Evolutionary conservation across 2,329 filamentous ascomycete species (phyloP).

Genomic region (Fusarium heterosporum): DNA sequence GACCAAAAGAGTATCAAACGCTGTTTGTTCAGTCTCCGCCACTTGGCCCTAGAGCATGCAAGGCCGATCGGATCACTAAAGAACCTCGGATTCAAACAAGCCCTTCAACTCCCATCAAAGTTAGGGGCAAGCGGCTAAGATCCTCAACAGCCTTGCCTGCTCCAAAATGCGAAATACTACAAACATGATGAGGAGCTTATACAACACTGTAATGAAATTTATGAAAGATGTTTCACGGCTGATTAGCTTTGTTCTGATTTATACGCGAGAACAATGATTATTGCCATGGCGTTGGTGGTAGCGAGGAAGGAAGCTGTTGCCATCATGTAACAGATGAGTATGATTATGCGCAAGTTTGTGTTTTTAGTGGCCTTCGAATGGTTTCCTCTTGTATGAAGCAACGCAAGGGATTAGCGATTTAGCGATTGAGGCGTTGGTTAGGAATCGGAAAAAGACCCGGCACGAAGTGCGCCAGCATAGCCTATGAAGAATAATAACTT

Average conservation of each 20-base stretch:
- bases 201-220: constrained; percentile 39
- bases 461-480: constrained; percentile 14
- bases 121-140: constrained; percentile 33
- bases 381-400: constrained; percentile 19
- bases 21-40: not conserved
- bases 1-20: not conserved
- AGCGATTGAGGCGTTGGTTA: constrained; percentile 40
- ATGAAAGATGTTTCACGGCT: constrained; percentile 39
- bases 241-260: constrained; percentile 16
- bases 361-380: constrained; percentile 9
- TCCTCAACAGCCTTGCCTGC: not conserved
- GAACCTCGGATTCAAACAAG: constrained; percentile 7
- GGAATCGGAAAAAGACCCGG: constrained; percentile 30
- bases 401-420: constrained; percentile 26
- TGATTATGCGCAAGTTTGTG: constrained; percentile 15
- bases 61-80: constrained; percentile 20
- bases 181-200: constrained; percentile 26
- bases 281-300: constrained; percentile 45
- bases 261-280: constrained; percentile 11
- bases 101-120: constrained; percentile 25
- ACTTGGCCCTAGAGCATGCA: constrained; percentile 11
- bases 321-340: constrained; percentile 11
- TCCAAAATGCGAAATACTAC: not conserved
- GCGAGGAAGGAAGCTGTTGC: constrained; percentile 22
- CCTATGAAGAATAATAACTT: constrained; percentile 27